Percentiles rank a stretch among this genome's conserved stretches.
Evolutionary conservation across 148 eudicot genomes (phyloP).

Genomic region (Fagopyrum homotropicum): DNA sequence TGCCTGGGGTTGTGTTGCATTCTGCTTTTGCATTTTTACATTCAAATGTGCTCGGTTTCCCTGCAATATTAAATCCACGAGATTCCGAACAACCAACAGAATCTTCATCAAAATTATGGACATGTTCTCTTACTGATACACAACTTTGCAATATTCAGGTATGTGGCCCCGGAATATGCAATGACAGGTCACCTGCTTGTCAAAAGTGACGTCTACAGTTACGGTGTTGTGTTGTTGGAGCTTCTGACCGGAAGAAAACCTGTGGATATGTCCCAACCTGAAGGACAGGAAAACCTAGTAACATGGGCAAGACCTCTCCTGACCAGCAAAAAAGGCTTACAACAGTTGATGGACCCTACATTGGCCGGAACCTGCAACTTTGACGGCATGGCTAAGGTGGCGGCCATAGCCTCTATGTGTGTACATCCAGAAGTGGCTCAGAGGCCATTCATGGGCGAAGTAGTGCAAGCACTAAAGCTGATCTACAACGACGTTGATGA

Average conservation of each 20-base stretch:
- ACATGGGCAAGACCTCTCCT: slow-evolving; percentile 90
- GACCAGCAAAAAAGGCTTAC: slow-evolving; percentile 72
- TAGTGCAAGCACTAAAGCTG: slow-evolving; percentile 90
- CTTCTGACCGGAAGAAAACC: slow-evolving; percentile 89
- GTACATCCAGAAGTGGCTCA: slow-evolving; percentile 96
- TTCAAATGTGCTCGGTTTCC: background rate
- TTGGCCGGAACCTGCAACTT: slow-evolving; percentile 55
- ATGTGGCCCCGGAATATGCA: slow-evolving; percentile 98
- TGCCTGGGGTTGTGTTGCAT: background rate
- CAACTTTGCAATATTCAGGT: slow-evolving; percentile 40
- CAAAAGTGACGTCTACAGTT: slow-evolving; percentile 94
- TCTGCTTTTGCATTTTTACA: background rate
- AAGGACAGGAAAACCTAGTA: slow-evolving; percentile 91
- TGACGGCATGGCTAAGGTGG: slow-evolving; percentile 87
- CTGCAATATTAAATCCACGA: background rate
- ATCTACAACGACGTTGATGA: slow-evolving; percentile 70
- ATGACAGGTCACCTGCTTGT: slow-evolving; percentile 98
- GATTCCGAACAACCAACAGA: background rate
- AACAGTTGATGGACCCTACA: slow-evolving; percentile 67
- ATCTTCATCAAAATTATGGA: slow-evolving; percentile 1
- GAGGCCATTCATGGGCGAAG: slow-evolving; percentile 99
- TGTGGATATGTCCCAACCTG: slow-evolving; percentile 89
- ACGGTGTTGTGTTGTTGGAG: slow-evolving; percentile 90
- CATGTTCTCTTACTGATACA: slow-evolving; percentile 6
- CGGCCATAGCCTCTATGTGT: slow-evolving; percentile 92